Evolutionary conservation across 805 yeast species (phyloP).

Genomic region (Candida hungchunana): DNA sequence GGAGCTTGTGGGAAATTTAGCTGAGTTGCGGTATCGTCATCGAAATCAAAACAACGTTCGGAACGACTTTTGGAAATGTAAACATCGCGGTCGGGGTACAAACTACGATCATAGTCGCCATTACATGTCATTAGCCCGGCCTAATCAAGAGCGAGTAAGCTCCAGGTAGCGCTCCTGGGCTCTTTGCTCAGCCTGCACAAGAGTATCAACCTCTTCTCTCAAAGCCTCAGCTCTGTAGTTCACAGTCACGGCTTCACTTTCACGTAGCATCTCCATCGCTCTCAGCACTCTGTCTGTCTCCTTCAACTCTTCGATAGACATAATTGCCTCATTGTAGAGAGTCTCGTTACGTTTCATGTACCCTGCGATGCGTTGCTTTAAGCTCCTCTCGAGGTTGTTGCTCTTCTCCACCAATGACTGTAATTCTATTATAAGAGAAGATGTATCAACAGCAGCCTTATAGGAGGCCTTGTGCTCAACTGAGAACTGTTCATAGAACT

Average conservation of each 20-base stretch:
- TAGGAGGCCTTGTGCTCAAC: constrained; percentile 8
- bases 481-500: too few relatives aligned
- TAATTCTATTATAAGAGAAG: constrained; percentile 9
- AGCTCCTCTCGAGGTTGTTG: constrained; percentile 17
- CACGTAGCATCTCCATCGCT: constrained; percentile 21
- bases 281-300: constrained; percentile 21
- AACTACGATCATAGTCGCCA: too few relatives aligned
- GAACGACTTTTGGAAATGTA: background rate
- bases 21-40: too few relatives aligned
- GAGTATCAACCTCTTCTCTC: constrained; percentile 22
- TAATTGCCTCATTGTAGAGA: constrained; percentile 11
- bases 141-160: constrained; percentile 4
- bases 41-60: too few relatives aligned
- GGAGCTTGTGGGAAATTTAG: background rate
- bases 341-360: constrained; percentile 11
- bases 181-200: constrained; percentile 22
- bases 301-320: constrained; percentile 13
- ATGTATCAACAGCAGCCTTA: background rate
- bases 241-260: constrained; percentile 14
- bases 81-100: too few relatives aligned
- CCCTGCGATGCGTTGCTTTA: constrained; percentile 12
- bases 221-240: constrained; percentile 13
- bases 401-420: constrained; percentile 13
- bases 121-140: too few relatives aligned
- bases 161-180: constrained; percentile 22